Evolutionary conservation across 768 basidiomycete species (phyloP).

Genomic region (Lactarius psammicola): DNA sequence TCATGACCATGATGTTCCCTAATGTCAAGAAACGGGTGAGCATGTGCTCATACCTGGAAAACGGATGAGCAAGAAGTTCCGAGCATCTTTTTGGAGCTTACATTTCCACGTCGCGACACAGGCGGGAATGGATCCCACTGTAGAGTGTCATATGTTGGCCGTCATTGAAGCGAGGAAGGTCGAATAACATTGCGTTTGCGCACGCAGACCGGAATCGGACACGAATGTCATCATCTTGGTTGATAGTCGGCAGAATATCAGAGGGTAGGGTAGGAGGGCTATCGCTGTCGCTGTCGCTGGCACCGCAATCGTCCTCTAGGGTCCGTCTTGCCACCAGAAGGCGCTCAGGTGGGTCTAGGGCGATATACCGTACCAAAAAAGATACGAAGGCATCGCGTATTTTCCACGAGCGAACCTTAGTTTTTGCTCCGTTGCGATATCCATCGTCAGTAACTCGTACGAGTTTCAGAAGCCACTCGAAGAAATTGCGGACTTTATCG

Average conservation of each 20-base stretch:
- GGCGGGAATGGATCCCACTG: constrained; percentile 43
- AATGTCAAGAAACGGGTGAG: constrained; percentile 68
- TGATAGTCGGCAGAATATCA: constrained; percentile 50
- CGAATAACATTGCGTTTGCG: constrained; percentile 57
- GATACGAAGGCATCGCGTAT: constrained; percentile 60
- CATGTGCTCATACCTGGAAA: constrained; percentile 57
- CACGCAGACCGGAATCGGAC: constrained; percentile 77
- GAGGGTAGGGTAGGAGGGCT: constrained; percentile 37
- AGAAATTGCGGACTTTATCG: constrained; percentile 48
- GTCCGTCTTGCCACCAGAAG: constrained; percentile 44
- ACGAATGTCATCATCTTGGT: constrained; percentile 73
- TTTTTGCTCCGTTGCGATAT: constrained; percentile 28
- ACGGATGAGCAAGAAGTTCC: constrained; percentile 3
- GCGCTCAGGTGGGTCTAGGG: constrained; percentile 51
- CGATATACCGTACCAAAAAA: constrained; percentile 67
- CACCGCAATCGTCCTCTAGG: constrained; percentile 7
- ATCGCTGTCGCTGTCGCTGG: constrained; percentile 1
- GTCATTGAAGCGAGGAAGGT: constrained; percentile 42
- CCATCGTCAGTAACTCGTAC: constrained; percentile 32
- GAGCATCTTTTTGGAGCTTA: constrained; percentile 36
- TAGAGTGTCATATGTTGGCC: constrained; percentile 45
- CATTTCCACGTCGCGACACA: constrained; percentile 50
- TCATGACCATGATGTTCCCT: constrained; percentile 77
- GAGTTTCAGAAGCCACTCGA: constrained; percentile 51
- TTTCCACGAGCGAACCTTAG: constrained; percentile 58